Base-by-base conservation (phyloP, 768 basidiomycete species). In the Amanita fuliginea region DNA sequence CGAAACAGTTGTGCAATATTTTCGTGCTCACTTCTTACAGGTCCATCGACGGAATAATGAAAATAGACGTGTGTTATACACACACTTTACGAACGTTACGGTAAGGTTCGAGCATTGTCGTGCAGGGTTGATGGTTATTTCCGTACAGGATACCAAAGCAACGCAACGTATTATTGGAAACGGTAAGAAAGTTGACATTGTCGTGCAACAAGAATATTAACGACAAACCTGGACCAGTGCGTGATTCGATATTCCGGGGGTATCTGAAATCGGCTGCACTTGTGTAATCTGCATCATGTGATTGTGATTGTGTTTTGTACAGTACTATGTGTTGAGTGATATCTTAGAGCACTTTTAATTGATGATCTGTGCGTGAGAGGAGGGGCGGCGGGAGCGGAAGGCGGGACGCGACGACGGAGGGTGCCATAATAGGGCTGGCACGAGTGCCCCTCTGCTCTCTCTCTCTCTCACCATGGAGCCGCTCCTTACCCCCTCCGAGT, bases 1-100 rank as follows among this genome's bases (percentile, higher is more conserved):
- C 57, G 84, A 89, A 51, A 78, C 81, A 4, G 85, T 87, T 18
- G 79, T 87, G 37, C 80, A 84, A 59, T 91, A 91, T 65, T 91
- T 92, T 76, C 82, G 85, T 8, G 83, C 86, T 32, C 89, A 91
- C 57, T 92, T 92, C 67, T 67, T 86, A 52, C 86, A 91, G 62
- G 81, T 86, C 14, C 86, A 89, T 61, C 69, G 80, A 56, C 75
- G 76, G 54, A 90, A 86, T 52, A 87, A 89, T 55, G 81, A 87
- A 57, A 83, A 84, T 56, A 75, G 80, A 36, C 77, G 87, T 45
- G 83, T 85, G n/a, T 66, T 91, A 2, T 91, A 87, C 59, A 82
- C 80, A 3, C 88, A 88, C 61, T 71, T 88, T 59, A 90, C 86
- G 6, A 89, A 78, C 55, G 86, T 86, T 19, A 83, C 86, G 49